A percentile compares a stretch with the other conserved stretches of the same genome.
phyloP scores from a whole-genome alignment of 805 yeast genomes.

The Candida mattraensis region DNA sequence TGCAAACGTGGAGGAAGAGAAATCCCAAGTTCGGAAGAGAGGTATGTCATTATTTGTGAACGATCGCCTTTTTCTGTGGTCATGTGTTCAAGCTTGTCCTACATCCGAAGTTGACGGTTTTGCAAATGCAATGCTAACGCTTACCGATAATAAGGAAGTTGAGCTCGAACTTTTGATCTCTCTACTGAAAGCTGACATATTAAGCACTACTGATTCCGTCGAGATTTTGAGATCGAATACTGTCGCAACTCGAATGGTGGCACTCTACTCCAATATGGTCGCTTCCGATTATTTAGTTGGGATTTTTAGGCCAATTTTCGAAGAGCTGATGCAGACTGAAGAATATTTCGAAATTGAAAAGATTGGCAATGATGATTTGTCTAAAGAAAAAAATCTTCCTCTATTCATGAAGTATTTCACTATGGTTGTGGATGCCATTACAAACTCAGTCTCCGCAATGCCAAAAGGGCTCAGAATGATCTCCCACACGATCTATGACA shows the following conservation, averaged over 20 bases:
- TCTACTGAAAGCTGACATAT: constrained; percentile 62
- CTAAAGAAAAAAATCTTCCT: constrained; percentile 41
- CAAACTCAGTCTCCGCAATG: constrained; percentile 51
- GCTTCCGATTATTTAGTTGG: constrained; percentile 58
- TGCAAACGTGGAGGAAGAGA: constrained; percentile 11
- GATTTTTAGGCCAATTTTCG: constrained; percentile 57
- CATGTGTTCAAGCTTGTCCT: constrained; percentile 63
- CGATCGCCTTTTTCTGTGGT: constrained; percentile 45
- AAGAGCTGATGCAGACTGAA: constrained; percentile 47
- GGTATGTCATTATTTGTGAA: constrained; percentile 21
- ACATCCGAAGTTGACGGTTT: constrained; percentile 67
- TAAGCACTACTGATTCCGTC: constrained; percentile 56
- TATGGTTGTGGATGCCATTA: constrained; percentile 58
- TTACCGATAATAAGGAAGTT: constrained; percentile 44
- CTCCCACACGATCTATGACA: constrained; percentile 60
- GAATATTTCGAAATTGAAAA: constrained; percentile 69
- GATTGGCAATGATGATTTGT: constrained; percentile 29
- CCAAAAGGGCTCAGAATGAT: constrained; percentile 75
- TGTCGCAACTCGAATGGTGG: constrained; percentile 74
- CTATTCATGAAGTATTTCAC: constrained; percentile 57
- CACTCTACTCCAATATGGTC: constrained; percentile 66
- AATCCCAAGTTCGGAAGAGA: constrained; percentile 8
- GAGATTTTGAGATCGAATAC: constrained; percentile 81
- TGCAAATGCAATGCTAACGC: constrained; percentile 61
- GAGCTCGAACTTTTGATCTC: constrained; percentile 48